Conservation (phyloP, 805 yeast genomes). For the Starmerella etchellsii region DNA sequence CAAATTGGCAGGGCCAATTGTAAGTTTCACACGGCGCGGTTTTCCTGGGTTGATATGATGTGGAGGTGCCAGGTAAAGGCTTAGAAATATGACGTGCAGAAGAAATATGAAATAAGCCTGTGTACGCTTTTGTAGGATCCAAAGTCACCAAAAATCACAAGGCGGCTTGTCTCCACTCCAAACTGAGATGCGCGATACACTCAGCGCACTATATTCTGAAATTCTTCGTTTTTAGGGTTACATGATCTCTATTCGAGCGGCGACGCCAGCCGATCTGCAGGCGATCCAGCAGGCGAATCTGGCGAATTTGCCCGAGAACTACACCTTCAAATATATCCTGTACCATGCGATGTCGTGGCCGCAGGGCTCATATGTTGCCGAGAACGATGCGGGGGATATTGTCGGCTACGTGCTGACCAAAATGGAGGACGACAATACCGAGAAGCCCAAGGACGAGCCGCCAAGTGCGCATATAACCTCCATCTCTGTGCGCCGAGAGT, state of each 20-base stretch:
- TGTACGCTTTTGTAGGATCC: too few species aligned
- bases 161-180: too few species aligned
- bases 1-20: too few species aligned
- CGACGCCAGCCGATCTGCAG: slow-evolving; percentile 73
- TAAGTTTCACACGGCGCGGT: too few species aligned
- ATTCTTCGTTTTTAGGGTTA: too few species aligned
- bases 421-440: slow-evolving; percentile 70
- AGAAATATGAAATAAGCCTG: too few species aligned
- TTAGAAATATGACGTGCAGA: too few species aligned
- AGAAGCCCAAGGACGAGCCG: slow-evolving; percentile 20
- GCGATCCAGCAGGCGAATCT: slow-evolving; percentile 93
- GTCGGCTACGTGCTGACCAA: slow-evolving; percentile 96
- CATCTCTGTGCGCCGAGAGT: slow-evolving; percentile 86
- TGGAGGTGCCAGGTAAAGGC: too few species aligned
- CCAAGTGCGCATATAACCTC: slow-evolving; percentile 88
- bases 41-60: too few species aligned
- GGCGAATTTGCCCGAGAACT: slow-evolving; percentile 88
- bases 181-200: too few species aligned
- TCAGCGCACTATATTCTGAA: too few species aligned
- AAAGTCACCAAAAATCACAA: too few species aligned
- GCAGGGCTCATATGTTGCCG: slow-evolving; percentile 88
- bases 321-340: slow-evolving; percentile 80
- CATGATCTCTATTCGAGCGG: slow-evolving; percentile 71
- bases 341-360: slow-evolving; percentile 96
- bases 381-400: slow-evolving; percentile 56